phyloP scores from a whole-genome alignment of 176 grass and related monocot species.

The Ensete glaucum region DNA sequence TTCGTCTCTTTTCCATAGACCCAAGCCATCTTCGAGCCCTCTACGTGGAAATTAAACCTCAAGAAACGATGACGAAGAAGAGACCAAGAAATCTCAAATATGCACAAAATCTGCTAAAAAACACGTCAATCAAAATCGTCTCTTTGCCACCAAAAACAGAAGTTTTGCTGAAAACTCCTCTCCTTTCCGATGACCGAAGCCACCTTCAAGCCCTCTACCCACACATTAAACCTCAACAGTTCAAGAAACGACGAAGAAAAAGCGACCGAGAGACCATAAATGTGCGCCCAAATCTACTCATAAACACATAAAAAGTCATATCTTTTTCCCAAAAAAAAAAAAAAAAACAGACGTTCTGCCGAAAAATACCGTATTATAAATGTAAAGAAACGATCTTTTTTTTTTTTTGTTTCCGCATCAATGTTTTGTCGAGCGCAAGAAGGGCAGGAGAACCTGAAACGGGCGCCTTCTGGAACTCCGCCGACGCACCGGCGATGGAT shows the following conservation, averaged over 20 bases:
- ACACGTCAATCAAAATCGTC: too few species aligned
- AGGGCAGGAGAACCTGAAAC: background rate
- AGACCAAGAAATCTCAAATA: too few species aligned
- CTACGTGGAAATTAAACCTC: too few species aligned
- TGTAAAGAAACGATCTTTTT: background rate
- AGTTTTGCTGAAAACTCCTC: too few species aligned
- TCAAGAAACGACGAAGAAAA: background rate
- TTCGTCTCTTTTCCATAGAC: too few species aligned
- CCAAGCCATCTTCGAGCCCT: too few species aligned
- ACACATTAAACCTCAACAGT: background rate
- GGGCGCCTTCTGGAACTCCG: background rate
- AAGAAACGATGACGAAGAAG: too few species aligned
- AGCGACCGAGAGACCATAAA: background rate
- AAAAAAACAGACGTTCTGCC: too few species aligned
- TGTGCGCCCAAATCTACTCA: background rate
- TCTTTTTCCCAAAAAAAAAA: too few species aligned
- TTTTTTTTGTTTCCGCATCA: background rate
- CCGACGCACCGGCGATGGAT: background rate
- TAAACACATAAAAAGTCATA: background rate
- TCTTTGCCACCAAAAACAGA: too few species aligned
- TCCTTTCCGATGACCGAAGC: background rate
- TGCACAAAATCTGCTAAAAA: too few species aligned
- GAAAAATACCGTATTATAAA: background rate
- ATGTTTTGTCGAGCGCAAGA: background rate
- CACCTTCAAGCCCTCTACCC: slow-evolving; percentile 10